Base-by-base conservation (phyloP, 1,284 basidiomycete species). In the Cryptococcus sp. region DNA sequence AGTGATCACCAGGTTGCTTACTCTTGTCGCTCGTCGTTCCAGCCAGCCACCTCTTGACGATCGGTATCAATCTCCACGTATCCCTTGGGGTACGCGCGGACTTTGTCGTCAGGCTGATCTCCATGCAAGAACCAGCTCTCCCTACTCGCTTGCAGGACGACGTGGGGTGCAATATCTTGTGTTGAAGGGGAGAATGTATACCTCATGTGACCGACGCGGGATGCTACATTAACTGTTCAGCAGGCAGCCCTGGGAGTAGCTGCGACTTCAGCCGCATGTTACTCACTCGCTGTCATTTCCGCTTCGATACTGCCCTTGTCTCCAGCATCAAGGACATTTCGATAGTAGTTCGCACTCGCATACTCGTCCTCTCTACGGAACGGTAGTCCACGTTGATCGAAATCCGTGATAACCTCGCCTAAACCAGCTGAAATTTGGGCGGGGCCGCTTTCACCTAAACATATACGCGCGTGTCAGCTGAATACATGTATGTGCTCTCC, bases 21-120 rank as follows among this genome's bases (percentile, higher is more conserved):
- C 76, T 91, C 89, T 69, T 90, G 88, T 13, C 88, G 82, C 69
- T 91, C 89, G 13, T 84, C 81, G 62, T 87, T 89, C 68, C 78
- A 83, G 2, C 89, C 89, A 23, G 82, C 85, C 45, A 91, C 82
- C 77, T 89, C 87, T 45, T 80, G 79, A 43, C 56, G 59, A 7
- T 68, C 56, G 1, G 80, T 74, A 54, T 83, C 75, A 58, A 91
- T 80, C 7, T 76, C 63, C 16, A 89, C 76, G 3, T 78, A 75
- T 1, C 89, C 89, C 5, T 79, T 64, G 0, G 89, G 88, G 59
- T 81, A 86, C 0, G 55, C 55, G 2, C 47, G 41, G 16, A 58
- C 59, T 26, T 54, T 54, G 17, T 45, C 56, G 13, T 61, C 59
- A 13, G 59, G 59, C 19, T 85, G 81, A 49, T 82, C 76, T 1